Evolutionary conservation across 176 grass and related monocot genomes (phyloP), one percentile per base, ranked within the genome.

Genomic region (Lolium multiflorum): DNA sequence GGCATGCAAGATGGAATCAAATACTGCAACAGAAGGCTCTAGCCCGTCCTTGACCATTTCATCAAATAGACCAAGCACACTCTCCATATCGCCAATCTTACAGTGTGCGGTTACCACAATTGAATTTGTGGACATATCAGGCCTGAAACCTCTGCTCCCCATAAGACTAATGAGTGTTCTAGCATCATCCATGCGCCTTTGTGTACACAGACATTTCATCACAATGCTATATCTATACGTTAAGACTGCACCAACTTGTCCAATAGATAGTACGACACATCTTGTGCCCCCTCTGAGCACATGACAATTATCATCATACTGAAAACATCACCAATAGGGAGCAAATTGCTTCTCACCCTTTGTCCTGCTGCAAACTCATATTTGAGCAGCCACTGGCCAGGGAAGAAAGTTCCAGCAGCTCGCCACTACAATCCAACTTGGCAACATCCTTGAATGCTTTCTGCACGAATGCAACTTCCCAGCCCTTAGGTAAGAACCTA

Each of bases 1-100:
- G 60, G 31, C 84, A 83, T 31, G 56, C 58, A 87, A 67, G 48
- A 90, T 73, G 47, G 74, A 86, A 83, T 79, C 79, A 79, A 83
- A 90, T 57, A 90, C 60, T 44, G 15, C 24, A 79, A 78, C 51
- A 74, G 65, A 57, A 79, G 65, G 84, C 24, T 87, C 66, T 61
- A 75, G 31, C 17, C 17, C 74, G 11, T 79, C 44, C 46, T 90
- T 61, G 77, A 79, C 62, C 65, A 87, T 91, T 46, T 75, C 74
- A 60, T 87, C 77, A 83, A 80, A 80, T 57, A 74, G 59, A 46
- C 18, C 47, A 91, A 83, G 68, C 6, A 65, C 84, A n/a, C 64
- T 79, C 58, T 80, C 28, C 28, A 31, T 31, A 31, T 31, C 28
- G 28, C 28, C 28, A 31, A 31, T 31, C 28, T 31, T 31, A 31